These are phyloP conservation scores for Gastrolobium villosum DNA, from an alignment of 306 rosid species.

Conservation along the genomic window DNA sequence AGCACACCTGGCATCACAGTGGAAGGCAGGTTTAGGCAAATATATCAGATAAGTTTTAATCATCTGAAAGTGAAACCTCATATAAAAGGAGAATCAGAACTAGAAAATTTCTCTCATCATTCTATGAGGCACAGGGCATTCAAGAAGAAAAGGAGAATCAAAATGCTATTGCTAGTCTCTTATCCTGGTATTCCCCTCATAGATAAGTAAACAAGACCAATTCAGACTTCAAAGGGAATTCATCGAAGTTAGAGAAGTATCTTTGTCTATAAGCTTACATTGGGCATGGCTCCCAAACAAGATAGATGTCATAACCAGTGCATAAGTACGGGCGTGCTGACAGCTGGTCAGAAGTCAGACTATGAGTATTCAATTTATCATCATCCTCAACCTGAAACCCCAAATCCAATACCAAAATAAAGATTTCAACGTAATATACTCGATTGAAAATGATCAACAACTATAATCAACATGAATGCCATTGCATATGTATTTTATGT, in stretches of 20 bases:
- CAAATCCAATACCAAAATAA: conserved; percentile 36
- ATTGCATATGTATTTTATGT: conserved; percentile 34
- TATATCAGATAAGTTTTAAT: conserved; percentile 36
- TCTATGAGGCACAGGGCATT: neutral
- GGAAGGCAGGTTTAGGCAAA: conserved; percentile 26
- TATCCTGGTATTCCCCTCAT: conserved; percentile 17
- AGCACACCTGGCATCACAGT: conserved; percentile 76
- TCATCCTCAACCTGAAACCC: conserved; percentile 67
- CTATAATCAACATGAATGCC: conserved; percentile 25
- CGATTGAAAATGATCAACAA: conserved; percentile 9
- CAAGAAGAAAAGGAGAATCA: conserved; percentile 40
- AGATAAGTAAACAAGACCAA: conserved; percentile 4
- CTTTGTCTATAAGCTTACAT: conserved; percentile 67
- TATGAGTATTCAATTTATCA: conserved; percentile 49
- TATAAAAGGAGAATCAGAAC: neutral
- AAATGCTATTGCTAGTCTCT: conserved; percentile 24
- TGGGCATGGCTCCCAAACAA: conserved; percentile 95
- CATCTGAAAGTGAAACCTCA: conserved; percentile 36
- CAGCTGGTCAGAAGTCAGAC: conserved; percentile 46
- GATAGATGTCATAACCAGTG: conserved; percentile 93
- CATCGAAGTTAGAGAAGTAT: conserved; percentile 35
- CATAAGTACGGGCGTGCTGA: conserved; percentile 81
- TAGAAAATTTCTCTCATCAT: conserved; percentile 28
- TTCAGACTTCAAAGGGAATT: conserved; percentile 23
- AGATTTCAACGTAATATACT: conserved; percentile 27